These are phyloP conservation scores for Yamadazyma sp. DNA, from an alignment of 1,139 yeast species.

Conservation along the genomic window DNA sequence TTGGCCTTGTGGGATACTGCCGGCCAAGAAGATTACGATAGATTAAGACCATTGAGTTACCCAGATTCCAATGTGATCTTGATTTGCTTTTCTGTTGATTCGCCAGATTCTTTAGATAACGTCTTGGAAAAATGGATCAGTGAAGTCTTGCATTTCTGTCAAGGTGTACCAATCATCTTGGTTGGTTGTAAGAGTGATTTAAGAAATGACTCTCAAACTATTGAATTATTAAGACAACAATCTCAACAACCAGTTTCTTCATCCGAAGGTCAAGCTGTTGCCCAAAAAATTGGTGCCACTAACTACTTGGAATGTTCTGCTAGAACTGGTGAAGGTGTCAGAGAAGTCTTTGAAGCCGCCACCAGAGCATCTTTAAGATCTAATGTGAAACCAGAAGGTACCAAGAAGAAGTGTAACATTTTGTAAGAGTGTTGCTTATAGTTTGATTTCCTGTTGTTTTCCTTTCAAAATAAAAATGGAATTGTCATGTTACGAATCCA, in stretches of 20 bases:
- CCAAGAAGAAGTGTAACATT: constrained; percentile 59
- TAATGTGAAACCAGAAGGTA: constrained; percentile 56
- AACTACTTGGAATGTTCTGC: constrained; percentile 94
- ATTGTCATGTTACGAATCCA: background rate
- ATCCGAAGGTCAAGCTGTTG: constrained; percentile 81
- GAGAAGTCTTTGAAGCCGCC: constrained; percentile 90
- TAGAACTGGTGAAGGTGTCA: constrained; percentile 85
- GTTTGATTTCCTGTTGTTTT: background rate
- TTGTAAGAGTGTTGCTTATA: constrained; percentile 31
- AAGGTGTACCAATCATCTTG: constrained; percentile 89
- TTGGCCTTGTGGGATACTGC: constrained; percentile 98
- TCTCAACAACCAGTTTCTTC: constrained; percentile 76
- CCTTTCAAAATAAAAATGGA: background rate
- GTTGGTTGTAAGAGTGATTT: constrained; percentile 93
- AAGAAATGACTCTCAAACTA: constrained; percentile 77
- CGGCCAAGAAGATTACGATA: constrained; percentile 96
- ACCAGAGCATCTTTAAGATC: constrained; percentile 82
- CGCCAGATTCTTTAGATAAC: constrained; percentile 90
- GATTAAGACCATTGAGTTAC: constrained; percentile 89
- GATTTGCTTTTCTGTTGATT: constrained; percentile 88
- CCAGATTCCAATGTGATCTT: constrained; percentile 92
- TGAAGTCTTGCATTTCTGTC: constrained; percentile 92
- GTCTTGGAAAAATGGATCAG: constrained; percentile 95
- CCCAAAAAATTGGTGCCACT: constrained; percentile 83
- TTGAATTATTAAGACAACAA: constrained; percentile 72